Evolutionary conservation across 805 yeast species (phyloP), one percentile per base, ranked within the genome.

Genomic region (Saturnispora sekii): DNA sequence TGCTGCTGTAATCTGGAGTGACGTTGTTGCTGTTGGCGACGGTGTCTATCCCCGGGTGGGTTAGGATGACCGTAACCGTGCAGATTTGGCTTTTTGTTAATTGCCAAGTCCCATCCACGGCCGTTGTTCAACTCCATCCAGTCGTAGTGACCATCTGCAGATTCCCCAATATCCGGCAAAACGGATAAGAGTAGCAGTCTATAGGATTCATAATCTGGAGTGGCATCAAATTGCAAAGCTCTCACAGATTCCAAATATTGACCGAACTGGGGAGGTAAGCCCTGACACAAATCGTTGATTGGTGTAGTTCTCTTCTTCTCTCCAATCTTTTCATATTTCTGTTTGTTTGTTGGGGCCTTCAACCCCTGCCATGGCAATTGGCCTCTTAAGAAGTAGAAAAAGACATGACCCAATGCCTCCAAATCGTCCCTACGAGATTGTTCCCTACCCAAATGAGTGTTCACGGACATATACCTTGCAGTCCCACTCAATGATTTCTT

Each of bases 281-380:
- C 95, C 52, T 79, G 81, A 56, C 96, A 84, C 48, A 93, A 71
- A 53, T 87, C 97, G 54, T 74, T 76, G 49, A 89, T 83, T 40
- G 84, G 81, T 1, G 98, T 90, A 2, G 87, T 74, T 66, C 89
- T 87, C 63, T 93, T 93, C 69, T 88, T 90, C 61, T 89, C 94
- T 48, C 98, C 97, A 63, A 93, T 93, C 63, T 88, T 89, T 64
- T 93, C 97, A 65, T 93, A 93, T 67, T 93, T 93, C 58, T 87
- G 96, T 67, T 93, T 90, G 71, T 93, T 93, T 35, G 96, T 89
- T 53, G 96, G 96, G 6, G 98, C 98, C 64, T 93, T 90, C 54
- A 93, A 73, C 21, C 98, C 98, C 70, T 93, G 98, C 98, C 98
- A 93, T 50, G 98, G 98, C 58, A 93, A 71, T 48, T 86, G 85